Base-by-base conservation (phyloP, 2,329 filamentous ascomycete species). In the Helminthosporium solani region DNA sequence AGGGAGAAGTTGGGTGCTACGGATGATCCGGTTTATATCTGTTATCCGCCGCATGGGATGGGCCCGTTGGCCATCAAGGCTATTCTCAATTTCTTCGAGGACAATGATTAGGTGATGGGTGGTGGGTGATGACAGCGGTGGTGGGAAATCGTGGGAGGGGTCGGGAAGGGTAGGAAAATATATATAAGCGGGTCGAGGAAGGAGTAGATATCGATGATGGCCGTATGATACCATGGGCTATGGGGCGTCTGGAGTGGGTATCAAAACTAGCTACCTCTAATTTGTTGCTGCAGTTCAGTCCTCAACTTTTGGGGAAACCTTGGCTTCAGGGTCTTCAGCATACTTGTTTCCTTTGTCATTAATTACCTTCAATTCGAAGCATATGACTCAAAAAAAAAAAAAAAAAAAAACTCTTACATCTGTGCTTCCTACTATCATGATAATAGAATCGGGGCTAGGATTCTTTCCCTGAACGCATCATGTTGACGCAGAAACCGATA, bases 41-140 rank as follows among this genome's bases (percentile, higher is more conserved):
- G 88, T 65, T 96, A 95, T 71, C 91, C 91, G 33, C 85, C 87
- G 47, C 85, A 90, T 63, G 90, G 91, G 7, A 78, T 96, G 21
- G 90, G 90, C 1, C 83, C 91, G 36, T 82, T 85, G 52, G 91
- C 90, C 34, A 83, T 90, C 52, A 83, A 87, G 67, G 89, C 90
- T n/a, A 83, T 96, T 57, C 78, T 96, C 73, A 87, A 86, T 66
- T 96, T 95, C 75, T 94, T 96, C 69, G 87, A 92, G 70, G 88
- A 88, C 54, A 82, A 83, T 21, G 63, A 67, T 18, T 67, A 65
- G 28, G 14, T 25, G 23, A 9, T 25, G 23, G 5, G 5, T 5
- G 23, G 23, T 9, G 9, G 23, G 23, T 5, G 23, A 25, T 25
- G 6, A 9, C 9, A 25, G 23, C 6, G 6, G 23, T 6, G 23